Percentiles rank a stretch among this genome's conserved stretches.
These are phyloP conservation scores for Yarrowia bubula DNA, from an alignment of 805 yeast genomes.

Conservation along the genomic window DNA sequence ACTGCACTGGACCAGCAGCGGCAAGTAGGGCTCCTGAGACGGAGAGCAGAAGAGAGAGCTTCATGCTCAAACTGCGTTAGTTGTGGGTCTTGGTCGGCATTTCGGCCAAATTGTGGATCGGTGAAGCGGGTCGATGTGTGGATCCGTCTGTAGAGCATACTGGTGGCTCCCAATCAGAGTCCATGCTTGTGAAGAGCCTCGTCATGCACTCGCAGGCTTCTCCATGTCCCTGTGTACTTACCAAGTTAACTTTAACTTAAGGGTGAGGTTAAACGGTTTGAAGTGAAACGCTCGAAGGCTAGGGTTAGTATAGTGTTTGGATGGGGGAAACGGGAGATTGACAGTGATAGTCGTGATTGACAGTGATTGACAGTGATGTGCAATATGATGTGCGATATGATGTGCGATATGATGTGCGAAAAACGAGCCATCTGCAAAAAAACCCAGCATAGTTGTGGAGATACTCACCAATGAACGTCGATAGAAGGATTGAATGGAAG, in stretches of 20 bases:
- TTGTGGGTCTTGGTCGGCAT: not conserved
- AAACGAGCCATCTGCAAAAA: too few relatives aligned
- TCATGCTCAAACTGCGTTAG: slow-evolving; percentile 18
- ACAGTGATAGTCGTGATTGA: not conserved
- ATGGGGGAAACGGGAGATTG: not conserved
- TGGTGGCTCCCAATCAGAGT: not conserved
- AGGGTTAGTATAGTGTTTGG: slow-evolving; percentile 5
- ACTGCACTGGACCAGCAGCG: slow-evolving; percentile 11
- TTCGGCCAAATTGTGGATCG: too few relatives aligned
- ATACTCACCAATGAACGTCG: slow-evolving; percentile 12
- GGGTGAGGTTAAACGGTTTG: not conserved
- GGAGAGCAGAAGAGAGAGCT: slow-evolving; percentile 19
- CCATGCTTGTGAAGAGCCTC: not conserved
- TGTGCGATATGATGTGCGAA: not conserved
- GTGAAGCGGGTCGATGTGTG: not conserved
- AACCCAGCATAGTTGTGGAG: not conserved
- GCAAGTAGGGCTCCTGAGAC: slow-evolving; percentile 9
- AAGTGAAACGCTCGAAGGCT: slow-evolving; percentile 19
- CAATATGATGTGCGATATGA: not conserved
- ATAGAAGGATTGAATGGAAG: not conserved
- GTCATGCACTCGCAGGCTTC: not conserved
- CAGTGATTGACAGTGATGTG: not conserved
- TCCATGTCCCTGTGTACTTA: not conserved
- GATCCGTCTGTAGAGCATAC: not conserved
- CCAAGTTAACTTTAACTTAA: slow-evolving; percentile 15